Conservation (phyloP, 352 stramenopile species). For the Phytophthora vignae region DNA sequence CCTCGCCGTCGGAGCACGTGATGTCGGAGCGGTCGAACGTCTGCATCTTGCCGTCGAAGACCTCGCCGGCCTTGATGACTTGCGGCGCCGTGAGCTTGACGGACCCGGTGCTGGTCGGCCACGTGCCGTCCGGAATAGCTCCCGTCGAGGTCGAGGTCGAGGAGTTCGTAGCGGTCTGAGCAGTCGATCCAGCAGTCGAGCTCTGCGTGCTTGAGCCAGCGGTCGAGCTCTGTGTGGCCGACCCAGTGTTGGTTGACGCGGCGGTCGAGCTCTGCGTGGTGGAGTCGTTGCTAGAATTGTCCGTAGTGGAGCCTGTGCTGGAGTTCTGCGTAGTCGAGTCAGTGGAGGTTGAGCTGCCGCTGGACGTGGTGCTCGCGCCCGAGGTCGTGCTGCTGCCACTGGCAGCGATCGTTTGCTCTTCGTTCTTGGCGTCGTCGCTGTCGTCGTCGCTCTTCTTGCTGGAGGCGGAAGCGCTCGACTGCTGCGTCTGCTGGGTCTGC, state of each 20-base stretch:
- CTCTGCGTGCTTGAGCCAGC: neutral
- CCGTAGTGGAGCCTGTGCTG: neutral
- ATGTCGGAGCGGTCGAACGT: conserved; percentile 68
- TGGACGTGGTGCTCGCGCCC: neutral
- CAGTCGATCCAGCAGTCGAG: neutral
- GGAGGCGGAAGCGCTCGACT: conserved; percentile 2
- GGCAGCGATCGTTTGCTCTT: conserved; percentile 3
- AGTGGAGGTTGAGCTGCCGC: neutral
- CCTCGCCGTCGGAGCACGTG: neutral
- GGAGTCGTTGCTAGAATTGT: neutral
- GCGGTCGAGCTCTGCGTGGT: neutral
- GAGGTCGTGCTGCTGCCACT: neutral
- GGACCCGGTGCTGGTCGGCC: neutral
- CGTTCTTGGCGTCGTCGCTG: conserved; percentile 8
- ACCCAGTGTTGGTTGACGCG: neutral
- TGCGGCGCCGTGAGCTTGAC: conserved; percentile 8
- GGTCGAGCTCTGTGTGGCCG: neutral
- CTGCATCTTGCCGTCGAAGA: conserved; percentile 49
- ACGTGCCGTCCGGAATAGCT: neutral
- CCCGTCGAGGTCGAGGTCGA: neutral
- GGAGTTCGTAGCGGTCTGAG: neutral
- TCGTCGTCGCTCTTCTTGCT: conserved; percentile 7
- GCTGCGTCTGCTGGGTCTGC: neutral
- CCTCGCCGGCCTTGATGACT: conserved; percentile 41
- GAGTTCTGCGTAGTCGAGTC: neutral